Percentiles rank a stretch among this genome's conserved stretches.
Conservation (phyloP, 805 yeast species). For the Candida cerambycidarum region DNA sequence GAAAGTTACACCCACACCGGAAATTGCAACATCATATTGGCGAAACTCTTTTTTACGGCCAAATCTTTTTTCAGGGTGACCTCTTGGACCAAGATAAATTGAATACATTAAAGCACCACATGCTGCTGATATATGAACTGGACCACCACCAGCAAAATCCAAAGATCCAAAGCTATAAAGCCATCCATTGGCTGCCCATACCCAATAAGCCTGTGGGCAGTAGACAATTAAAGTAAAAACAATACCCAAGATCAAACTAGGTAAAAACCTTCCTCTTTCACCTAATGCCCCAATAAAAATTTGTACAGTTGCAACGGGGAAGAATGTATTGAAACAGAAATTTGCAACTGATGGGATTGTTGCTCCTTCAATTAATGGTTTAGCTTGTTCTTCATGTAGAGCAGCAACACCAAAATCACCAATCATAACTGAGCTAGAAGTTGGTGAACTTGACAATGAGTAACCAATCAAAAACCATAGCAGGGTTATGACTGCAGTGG, state of each 20-base stretch:
- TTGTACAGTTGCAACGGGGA: constrained; percentile 51
- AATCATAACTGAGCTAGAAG: constrained; percentile 23
- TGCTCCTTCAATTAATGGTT: constrained; percentile 44
- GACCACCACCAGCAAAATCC: constrained; percentile 53
- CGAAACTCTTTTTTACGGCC: constrained; percentile 24
- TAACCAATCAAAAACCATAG: constrained; percentile 49
- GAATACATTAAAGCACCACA: constrained; percentile 44
- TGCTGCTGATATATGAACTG: constrained; percentile 48
- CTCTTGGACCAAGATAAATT: constrained; percentile 43
- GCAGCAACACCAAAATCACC: constrained; percentile 45
- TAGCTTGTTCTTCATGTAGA: constrained; percentile 35
- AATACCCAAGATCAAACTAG: constrained; percentile 40
- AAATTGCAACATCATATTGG: constrained; percentile 16
- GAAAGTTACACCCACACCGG: constrained; percentile 43
- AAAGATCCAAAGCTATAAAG: constrained; percentile 42
- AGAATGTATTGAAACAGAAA: constrained; percentile 43
- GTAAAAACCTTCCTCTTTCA: constrained; percentile 43
- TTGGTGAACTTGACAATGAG: constrained; percentile 41
- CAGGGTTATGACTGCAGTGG: constrained; percentile 35
- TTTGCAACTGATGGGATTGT: constrained; percentile 48
- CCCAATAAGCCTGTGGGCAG: constrained; percentile 47
- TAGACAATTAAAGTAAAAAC: constrained; percentile 45
- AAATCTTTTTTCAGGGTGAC: constrained; percentile 19
- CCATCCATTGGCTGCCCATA: constrained; percentile 50
- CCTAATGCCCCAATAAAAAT: constrained; percentile 46